These are phyloP conservation scores for Botrytis galanthina DNA, from an alignment of 2,329 filamentous ascomycete species.

Conservation along the genomic window DNA sequence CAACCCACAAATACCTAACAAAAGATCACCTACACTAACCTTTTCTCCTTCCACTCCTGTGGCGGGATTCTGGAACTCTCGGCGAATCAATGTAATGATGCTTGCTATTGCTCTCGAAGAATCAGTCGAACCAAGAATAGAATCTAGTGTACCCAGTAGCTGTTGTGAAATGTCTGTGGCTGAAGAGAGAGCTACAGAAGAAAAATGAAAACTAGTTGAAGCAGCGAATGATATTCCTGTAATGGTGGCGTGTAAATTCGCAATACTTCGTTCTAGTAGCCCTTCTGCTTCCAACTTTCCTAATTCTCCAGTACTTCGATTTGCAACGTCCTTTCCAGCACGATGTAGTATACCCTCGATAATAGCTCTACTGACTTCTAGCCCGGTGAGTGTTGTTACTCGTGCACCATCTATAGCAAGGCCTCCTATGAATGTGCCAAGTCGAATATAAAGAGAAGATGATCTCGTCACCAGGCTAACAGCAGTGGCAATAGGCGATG, in stretches of 20 bases:
- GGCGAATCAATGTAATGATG: constrained; percentile 61
- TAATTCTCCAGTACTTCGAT: constrained; percentile 41
- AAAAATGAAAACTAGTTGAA: constrained; percentile 58
- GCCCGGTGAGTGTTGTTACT: constrained; percentile 40
- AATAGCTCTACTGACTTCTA: constrained; percentile 41
- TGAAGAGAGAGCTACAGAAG: constrained; percentile 53
- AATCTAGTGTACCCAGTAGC: constrained; percentile 58
- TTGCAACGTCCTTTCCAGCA: constrained; percentile 40
- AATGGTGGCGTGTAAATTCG: constrained; percentile 56
- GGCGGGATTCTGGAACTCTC: constrained; percentile 62
- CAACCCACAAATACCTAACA: constrained; percentile 58
- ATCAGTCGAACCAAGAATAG: constrained; percentile 67
- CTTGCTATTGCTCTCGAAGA: constrained; percentile 65
- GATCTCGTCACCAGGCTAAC: constrained; percentile 61
- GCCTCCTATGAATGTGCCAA: constrained; percentile 41
- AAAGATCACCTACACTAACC: constrained; percentile 59
- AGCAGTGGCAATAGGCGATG: constrained; percentile 54
- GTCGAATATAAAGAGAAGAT: constrained; percentile 49
- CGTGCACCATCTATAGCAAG: constrained; percentile 41
- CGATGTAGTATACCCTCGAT: constrained; percentile 41
- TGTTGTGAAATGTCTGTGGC: constrained; percentile 57
- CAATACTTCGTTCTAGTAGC: constrained; percentile 55
- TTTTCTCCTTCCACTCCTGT: constrained; percentile 58
- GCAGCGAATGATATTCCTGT: constrained; percentile 60
- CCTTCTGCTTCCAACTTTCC: constrained; percentile 54